Base-by-base conservation (phyloP, 306 rosid species). In the Amphicarpaea edgeworthii region DNA sequence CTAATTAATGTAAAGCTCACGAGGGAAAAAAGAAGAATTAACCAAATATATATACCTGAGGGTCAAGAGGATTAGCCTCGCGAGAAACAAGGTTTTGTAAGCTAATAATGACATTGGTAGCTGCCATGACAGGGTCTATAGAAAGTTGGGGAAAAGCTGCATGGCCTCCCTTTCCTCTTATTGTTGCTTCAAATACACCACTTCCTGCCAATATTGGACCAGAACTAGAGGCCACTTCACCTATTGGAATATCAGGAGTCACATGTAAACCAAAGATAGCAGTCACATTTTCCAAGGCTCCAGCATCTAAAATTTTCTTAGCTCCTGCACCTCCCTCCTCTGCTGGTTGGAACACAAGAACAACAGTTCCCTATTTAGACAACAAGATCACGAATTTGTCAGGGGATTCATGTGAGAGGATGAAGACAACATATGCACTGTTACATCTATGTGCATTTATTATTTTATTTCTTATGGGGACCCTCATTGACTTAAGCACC, bases 331-430 rank as follows among this genome's bases (percentile, higher is more conserved):
- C 54, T 41, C 77, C 55, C 40, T 72, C 77, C 55, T 72, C 77
- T 12, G 55, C 77, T 55, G 77, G 77, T 40, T 72, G 77, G 53
- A 72, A 72, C 40, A 72, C 67, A 72, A 72, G 67, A 54, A 72
- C 55, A 38, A 72, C 11, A 19, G 77, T 72, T 12, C 77, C 77
- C 77, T 72, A 24, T 55, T 20, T 72, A 21, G 54, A 40, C 16
- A 72, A 15, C 54, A 37, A 71, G 21, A 9, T 21, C 12, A 21
- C 8, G 32, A 38, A 24, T 26, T 62, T 34, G 34, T 32, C 19
- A 70, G 47, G 47, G 23, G 5, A 64, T 28, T 26, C 43, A 24
- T 28, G 1, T 24, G 42, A 46, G 8, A 46, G 24, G 59, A 16
- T n/a, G 26, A 46, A 47, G 30, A 49, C 37, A 30, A 30, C 37